Percentiles rank a stretch among this genome's conserved stretches.
phyloP scores from a whole-genome alignment of 371 early-diverging fungal genomes.

The Furculomyces boomerangus region DNA sequence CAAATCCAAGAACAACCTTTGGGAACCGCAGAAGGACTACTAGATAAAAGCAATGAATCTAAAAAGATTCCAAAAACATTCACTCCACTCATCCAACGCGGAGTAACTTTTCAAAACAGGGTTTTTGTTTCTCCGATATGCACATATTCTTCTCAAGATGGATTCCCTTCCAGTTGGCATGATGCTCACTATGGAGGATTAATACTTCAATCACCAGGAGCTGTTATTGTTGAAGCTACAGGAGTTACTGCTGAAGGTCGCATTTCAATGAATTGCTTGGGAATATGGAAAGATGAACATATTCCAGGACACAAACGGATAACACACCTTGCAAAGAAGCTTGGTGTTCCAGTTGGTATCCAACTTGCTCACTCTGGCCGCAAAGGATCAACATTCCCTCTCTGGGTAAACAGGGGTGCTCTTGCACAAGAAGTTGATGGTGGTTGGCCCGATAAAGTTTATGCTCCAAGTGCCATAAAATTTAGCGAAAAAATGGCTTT shows the following conservation, averaged over 20 bases:
- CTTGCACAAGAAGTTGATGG: slow-evolving; percentile 27
- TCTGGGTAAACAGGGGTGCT: slow-evolving; percentile 17
- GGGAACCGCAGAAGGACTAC: too few species aligned
- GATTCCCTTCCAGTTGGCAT: slow-evolving; percentile 37
- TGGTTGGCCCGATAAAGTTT: slow-evolving; percentile 62
- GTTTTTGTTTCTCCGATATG: slow-evolving; percentile 68
- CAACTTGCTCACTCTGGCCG: slow-evolving; percentile 75
- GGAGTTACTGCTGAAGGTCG: slow-evolving; percentile 56
- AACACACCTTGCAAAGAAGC: slow-evolving; percentile 39
- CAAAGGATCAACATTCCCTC: slow-evolving; percentile 43
- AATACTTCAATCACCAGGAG: slow-evolving; percentile 52
- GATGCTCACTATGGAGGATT: slow-evolving; percentile 47
- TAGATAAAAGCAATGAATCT: too few species aligned
- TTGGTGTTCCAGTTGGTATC: slow-evolving; percentile 39
- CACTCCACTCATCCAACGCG: slow-evolving; percentile 19
- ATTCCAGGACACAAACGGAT: slow-evolving; percentile 35
- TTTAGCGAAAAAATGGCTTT: slow-evolving; percentile 26
- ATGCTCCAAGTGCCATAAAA: slow-evolving; percentile 42
- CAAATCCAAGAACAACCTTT: too few species aligned
- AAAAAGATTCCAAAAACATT: slow-evolving; percentile 1
- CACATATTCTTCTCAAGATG: slow-evolving; percentile 42
- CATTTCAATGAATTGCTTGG: slow-evolving; percentile 55
- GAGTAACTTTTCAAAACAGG: slow-evolving; percentile 47
- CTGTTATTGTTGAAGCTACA: slow-evolving; percentile 61
- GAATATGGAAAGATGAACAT: slow-evolving; percentile 65